phyloP scores from a whole-genome alignment of 345 rosid species.

The Populus tremula region DNA sequence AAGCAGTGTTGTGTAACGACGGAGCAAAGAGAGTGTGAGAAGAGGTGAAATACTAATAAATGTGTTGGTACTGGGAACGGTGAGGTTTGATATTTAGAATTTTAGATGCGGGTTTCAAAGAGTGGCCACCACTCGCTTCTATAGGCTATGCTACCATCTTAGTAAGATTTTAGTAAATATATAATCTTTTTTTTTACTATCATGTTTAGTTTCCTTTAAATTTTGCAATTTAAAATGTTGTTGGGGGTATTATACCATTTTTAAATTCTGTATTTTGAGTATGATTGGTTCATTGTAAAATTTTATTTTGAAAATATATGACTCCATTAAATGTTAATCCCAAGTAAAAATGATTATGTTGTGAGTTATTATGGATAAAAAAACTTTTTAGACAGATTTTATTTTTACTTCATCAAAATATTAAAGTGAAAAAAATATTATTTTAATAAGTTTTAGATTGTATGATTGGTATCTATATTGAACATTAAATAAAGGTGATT shows the following conservation, averaged over 20 bases:
- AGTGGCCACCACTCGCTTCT: neutral
- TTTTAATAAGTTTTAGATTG: no score
- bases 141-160: neutral
- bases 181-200: neutral
- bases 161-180: neutral
- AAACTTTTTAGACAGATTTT: no score
- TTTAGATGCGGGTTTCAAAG: neutral
- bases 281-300: neutral
- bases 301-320: no score
- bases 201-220: neutral
- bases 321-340: no score
- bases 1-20: conserved; percentile 1
- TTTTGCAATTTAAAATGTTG: neutral
- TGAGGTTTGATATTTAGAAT: neutral
- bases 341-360: no score
- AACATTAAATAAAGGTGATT: no score
- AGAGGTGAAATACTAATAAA: neutral
- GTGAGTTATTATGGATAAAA: no score
- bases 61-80: neutral
- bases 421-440: no score
- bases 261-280: neutral
- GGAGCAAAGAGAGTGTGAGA: neutral
- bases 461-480: neutral
- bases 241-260: neutral
- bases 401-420: no score